A percentile compares a stretch with the other conserved stretches of the same genome.
Conservation (phyloP, 495 filamentous ascomycete species). For the Trichodelitschia bisporula region DNA sequence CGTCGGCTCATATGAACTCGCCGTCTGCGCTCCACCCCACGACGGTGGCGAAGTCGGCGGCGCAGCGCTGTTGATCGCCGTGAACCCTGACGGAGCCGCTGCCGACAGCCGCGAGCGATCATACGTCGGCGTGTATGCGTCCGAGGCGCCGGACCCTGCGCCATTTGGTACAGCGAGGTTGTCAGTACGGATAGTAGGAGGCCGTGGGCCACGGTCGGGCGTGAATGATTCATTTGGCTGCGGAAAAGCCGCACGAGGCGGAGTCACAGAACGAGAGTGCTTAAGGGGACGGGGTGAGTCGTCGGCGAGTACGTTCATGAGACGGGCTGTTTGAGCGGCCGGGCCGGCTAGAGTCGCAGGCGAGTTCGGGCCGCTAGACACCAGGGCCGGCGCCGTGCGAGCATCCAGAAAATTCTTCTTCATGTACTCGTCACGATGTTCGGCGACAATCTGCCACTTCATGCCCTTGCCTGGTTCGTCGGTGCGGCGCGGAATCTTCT, state of each 20-base stretch:
- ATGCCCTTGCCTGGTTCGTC: constrained; percentile 96
- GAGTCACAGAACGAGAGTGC: constrained; percentile 21
- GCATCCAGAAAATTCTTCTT: constrained; percentile 23
- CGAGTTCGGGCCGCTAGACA: constrained; percentile 1
- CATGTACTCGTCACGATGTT: constrained; percentile 51
- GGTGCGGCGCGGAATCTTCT: constrained; percentile 70
- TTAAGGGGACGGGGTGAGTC: background rate
- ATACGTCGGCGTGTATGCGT: constrained; percentile 5
- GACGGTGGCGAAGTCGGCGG: constrained; percentile 41
- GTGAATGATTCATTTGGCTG: constrained; percentile 26
- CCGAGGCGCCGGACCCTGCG: constrained; percentile 2
- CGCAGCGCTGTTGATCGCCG: constrained; percentile 5
- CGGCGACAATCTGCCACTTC: constrained; percentile 83
- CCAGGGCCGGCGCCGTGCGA: constrained; percentile 6
- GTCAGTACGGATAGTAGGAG: constrained; percentile 21
- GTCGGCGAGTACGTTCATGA: background rate
- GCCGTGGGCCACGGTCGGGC: constrained; percentile 28
- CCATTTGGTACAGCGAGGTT: constrained; percentile 21
- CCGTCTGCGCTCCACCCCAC: constrained; percentile 61
- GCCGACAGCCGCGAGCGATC: constrained; percentile 8
- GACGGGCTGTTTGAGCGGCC: background rate
- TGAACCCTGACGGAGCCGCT: background rate
- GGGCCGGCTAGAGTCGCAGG: background rate
- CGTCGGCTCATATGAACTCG: no score
- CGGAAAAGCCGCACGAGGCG: constrained; percentile 18